Conservation (phyloP, 2,329 filamentous ascomycete genomes). For the Clonostachys solani region DNA sequence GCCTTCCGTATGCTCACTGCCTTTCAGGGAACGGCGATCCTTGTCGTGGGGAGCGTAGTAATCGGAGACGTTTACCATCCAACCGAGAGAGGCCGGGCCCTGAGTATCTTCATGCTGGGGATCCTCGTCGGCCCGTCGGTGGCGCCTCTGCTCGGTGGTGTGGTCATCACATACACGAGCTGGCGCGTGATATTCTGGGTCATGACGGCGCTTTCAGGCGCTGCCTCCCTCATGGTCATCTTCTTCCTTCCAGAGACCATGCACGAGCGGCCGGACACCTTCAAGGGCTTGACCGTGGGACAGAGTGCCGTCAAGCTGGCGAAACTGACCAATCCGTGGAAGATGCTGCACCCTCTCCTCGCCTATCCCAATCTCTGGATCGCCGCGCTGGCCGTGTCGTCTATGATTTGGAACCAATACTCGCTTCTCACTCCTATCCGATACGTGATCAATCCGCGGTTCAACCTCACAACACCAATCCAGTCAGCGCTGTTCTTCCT, state of each 20-base stretch:
- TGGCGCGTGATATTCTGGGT: constrained; percentile 72
- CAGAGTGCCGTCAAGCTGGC: constrained; percentile 1
- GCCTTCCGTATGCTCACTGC: constrained; percentile 66
- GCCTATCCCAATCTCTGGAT: constrained; percentile 61
- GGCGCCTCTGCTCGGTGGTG: constrained; percentile 61
- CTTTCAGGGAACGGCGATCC: constrained; percentile 65
- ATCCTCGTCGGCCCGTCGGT: constrained; percentile 62
- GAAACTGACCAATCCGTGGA: constrained; percentile 5
- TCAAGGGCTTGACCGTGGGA: background rate
- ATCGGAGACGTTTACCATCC: constrained; percentile 55
- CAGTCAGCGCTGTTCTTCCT: constrained; percentile 68
- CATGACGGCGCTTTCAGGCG: constrained; percentile 56
- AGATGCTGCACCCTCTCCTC: constrained; percentile 6
- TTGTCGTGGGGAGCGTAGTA: constrained; percentile 61
- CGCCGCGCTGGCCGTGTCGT: constrained; percentile 50
- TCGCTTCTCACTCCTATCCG: constrained; percentile 63
- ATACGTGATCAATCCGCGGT: constrained; percentile 68
- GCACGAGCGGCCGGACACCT: constrained; percentile 21
- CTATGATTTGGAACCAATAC: constrained; percentile 70
- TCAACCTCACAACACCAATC: constrained; percentile 59
- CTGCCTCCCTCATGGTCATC: constrained; percentile 49
- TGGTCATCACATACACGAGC: constrained; percentile 62
- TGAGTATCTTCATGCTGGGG: constrained; percentile 63
- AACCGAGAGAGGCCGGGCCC: constrained; percentile 59
- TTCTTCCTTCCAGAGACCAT: constrained; percentile 67